Conservation (phyloP, 805 yeast genomes). For the Pichia manshurica region DNA sequence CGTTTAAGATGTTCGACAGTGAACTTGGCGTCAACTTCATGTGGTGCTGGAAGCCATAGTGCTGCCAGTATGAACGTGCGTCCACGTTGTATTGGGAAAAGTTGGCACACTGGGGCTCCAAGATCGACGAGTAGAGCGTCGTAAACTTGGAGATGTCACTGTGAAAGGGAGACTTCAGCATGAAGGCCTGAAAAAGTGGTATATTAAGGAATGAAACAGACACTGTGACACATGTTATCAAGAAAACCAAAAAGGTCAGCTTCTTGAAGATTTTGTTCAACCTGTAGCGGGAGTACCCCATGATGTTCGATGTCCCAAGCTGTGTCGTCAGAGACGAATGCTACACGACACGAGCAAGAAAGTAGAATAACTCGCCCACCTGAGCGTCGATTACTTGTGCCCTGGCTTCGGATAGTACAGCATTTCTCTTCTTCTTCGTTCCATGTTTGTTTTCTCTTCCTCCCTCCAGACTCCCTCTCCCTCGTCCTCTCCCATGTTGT, state of each 20-base stretch:
- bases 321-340: too few relatives aligned
- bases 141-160: slow-evolving; percentile 8
- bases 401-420: too few relatives aligned
- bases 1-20: slow-evolving; percentile 19
- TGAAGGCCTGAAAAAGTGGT: neutral
- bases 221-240: neutral
- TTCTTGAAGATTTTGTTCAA: slow-evolving; percentile 1
- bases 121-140: neutral
- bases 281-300: slow-evolving; percentile 1
- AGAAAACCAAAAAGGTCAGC: neutral
- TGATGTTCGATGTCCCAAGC: neutral
- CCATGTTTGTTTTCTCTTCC: too few relatives aligned
- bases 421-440: too few relatives aligned
- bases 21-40: slow-evolving; percentile 18
- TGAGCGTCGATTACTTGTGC: too few relatives aligned
- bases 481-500: too few relatives aligned
- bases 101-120: slow-evolving; percentile 23
- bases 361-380: too few relatives aligned
- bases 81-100: slow-evolving; percentile 22
- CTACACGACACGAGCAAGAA: too few relatives aligned
- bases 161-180: slow-evolving; percentile 2
- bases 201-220: slow-evolving; percentile 4
- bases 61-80: slow-evolving; percentile 26
- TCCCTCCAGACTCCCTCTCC: too few relatives aligned
- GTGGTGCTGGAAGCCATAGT: slow-evolving; percentile 27